Conservation (phyloP, 177 flowering plant species). For the Vitis hybrid region DNA sequence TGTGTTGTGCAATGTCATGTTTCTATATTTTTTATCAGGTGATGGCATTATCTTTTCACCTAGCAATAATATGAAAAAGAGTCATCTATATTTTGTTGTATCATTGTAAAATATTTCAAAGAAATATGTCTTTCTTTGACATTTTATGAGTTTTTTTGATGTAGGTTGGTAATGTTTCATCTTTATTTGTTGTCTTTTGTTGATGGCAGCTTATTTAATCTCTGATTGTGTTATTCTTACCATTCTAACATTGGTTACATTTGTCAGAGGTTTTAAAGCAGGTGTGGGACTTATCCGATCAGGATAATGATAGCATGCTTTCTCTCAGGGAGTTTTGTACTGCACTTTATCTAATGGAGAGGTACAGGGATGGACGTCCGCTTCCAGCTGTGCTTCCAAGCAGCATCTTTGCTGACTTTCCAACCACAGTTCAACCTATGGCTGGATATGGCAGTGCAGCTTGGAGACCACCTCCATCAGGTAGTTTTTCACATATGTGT, state of each 20-base stretch:
- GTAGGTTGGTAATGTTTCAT: neutral
- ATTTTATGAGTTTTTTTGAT: neutral
- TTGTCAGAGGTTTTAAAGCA: slow-evolving; percentile 90
- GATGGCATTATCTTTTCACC: neutral
- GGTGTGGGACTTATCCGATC: slow-evolving; percentile 99
- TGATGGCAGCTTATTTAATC: neutral
- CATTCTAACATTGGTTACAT: slow-evolving; percentile 11
- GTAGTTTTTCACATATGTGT: slow-evolving; percentile 31
- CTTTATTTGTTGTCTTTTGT: slow-evolving; percentile 1
- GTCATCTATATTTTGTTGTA: neutral
- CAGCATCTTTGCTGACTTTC: slow-evolving; percentile 53
- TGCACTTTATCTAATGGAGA: slow-evolving; percentile 94
- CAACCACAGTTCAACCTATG: slow-evolving; percentile 50
- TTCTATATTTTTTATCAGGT: neutral
- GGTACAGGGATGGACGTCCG: slow-evolving; percentile 84
- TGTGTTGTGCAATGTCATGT: neutral
- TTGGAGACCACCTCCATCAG: slow-evolving; percentile 59
- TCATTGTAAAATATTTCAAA: neutral
- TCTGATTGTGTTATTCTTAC: slow-evolving; percentile 4
- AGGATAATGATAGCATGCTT: slow-evolving; percentile 98
- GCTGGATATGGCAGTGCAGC: slow-evolving; percentile 47
- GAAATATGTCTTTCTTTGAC: neutral
- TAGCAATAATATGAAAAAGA: neutral
- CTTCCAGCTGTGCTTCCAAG: slow-evolving; percentile 84
- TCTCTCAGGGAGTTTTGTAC: slow-evolving; percentile 91